These are phyloP conservation scores for Botrytis byssoidea DNA, from an alignment of 2,329 filamentous ascomycete genomes.

Conservation along the genomic window DNA sequence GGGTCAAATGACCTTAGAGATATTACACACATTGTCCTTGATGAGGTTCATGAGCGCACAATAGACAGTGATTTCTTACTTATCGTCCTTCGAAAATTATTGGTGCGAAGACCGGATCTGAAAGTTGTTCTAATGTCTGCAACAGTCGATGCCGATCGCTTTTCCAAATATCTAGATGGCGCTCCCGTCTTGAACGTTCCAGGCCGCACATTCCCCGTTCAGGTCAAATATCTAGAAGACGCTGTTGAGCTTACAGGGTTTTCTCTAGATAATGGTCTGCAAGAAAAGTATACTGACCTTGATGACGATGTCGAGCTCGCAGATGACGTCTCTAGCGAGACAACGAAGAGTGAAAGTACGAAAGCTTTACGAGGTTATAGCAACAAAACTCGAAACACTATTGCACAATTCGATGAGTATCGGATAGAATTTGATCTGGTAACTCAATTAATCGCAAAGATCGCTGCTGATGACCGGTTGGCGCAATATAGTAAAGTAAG, in stretches of 20 bases:
- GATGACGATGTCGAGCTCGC: slow-evolving; percentile 57
- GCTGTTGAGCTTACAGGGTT: slow-evolving; percentile 86
- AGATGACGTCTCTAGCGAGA: slow-evolving; percentile 49
- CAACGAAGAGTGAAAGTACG: slow-evolving; percentile 52
- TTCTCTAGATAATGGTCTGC: slow-evolving; percentile 49
- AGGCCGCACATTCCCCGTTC: slow-evolving; percentile 88
- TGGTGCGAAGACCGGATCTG: slow-evolving; percentile 71
- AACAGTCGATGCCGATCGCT: slow-evolving; percentile 87
- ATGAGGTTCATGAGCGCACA: slow-evolving; percentile 93
- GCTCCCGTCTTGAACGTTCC: slow-evolving; percentile 89
- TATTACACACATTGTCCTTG: slow-evolving; percentile 91
- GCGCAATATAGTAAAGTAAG: slow-evolving; percentile 62
- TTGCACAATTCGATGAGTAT: slow-evolving; percentile 84
- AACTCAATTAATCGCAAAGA: slow-evolving; percentile 70
- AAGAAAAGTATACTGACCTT: slow-evolving; percentile 55
- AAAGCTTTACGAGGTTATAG: slow-evolving; percentile 73
- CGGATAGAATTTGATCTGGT: slow-evolving; percentile 88
- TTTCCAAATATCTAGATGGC: slow-evolving; percentile 82
- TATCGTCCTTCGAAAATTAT: slow-evolving; percentile 82
- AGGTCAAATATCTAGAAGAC: slow-evolving; percentile 86
- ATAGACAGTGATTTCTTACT: slow-evolving; percentile 97
- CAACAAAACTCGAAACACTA: slow-evolving; percentile 67
- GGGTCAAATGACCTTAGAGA: slow-evolving; percentile 81
- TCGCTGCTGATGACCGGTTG: slow-evolving; percentile 68
- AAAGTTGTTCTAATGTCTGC: slow-evolving; percentile 98